A percentile compares a stretch with the other conserved stretches of the same genome.
These are phyloP conservation scores for Nidularia sp. DNA, from an alignment of 768 basidiomycete species.

Conservation along the genomic window DNA sequence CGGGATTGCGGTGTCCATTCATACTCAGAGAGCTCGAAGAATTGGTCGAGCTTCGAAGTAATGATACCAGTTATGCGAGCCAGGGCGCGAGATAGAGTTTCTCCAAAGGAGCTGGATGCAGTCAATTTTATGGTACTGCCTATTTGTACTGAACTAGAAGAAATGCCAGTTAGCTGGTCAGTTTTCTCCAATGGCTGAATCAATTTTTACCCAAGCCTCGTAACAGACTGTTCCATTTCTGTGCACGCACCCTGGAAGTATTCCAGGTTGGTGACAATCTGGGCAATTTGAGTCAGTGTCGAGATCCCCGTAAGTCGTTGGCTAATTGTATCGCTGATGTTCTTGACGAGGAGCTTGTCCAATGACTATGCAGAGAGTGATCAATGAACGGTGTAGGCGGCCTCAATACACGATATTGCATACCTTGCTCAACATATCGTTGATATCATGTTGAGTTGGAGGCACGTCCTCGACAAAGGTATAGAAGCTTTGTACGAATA, in stretches of 20 bases:
- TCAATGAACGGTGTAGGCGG: too few relatives aligned
- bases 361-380: conserved; percentile 73
- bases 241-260: conserved; percentile 83
- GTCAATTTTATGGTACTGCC: conserved; percentile 76
- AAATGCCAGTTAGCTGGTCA: too few relatives aligned
- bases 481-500: conserved; percentile 92
- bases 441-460: conserved; percentile 87
- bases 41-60: conserved; percentile 88
- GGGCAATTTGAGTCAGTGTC: conserved; percentile 86
- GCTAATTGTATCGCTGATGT: conserved; percentile 74
- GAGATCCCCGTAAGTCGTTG: conserved; percentile 70
- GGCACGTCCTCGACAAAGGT: conserved; percentile 94
- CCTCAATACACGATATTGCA: too few relatives aligned
- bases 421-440: conserved; percentile 88
- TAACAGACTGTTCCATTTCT: conserved; percentile 82
- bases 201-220: conserved; percentile 64
- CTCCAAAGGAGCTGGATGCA: conserved; percentile 60
- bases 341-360: conserved; percentile 72
- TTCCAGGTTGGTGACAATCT: conserved; percentile 89
- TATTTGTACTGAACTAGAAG: conserved; percentile 69
- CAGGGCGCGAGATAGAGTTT: conserved; percentile 65
- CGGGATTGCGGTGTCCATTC: conserved; percentile 80
- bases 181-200: too few relatives aligned
- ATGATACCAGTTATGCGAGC: conserved; percentile 79
- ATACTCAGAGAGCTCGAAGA: conserved; percentile 94